Percentiles rank a stretch among this genome's conserved stretches.
These are phyloP conservation scores for Fusarium devonianum DNA, from an alignment of 2,329 filamentous ascomycete species.

Conservation along the genomic window DNA sequence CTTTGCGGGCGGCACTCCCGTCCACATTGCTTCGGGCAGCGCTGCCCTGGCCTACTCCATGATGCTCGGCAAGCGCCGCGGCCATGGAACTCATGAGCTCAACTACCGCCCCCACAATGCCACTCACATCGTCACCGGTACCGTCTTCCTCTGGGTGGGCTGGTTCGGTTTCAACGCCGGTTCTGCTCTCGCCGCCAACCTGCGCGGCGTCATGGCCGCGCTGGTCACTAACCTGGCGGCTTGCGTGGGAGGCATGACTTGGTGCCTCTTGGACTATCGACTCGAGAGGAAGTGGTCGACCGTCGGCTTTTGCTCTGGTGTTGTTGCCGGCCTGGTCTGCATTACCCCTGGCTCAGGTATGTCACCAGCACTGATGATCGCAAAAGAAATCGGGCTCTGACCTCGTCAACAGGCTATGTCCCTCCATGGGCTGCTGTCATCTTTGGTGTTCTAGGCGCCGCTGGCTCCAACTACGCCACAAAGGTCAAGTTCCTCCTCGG, in stretches of 20 bases:
- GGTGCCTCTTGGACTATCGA: conserved; percentile 88
- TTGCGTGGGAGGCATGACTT: conserved; percentile 84
- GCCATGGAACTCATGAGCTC: conserved; percentile 85
- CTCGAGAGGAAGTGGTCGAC: conserved; percentile 92
- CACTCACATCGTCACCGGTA: conserved; percentile 89
- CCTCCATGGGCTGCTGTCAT: conserved; percentile 84
- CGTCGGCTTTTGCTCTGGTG: conserved; percentile 90
- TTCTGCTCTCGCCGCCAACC: conserved; percentile 79
- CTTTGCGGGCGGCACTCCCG: conserved; percentile 89
- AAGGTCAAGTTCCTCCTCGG: conserved; percentile 86
- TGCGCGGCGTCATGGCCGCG: conserved; percentile 86
- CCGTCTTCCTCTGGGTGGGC: conserved; percentile 92
- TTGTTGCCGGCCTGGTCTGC: conserved; percentile 84
- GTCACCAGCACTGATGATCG: conserved; percentile 21
- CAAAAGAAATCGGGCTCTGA: conserved; percentile 22
- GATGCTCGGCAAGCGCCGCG: conserved; percentile 85
- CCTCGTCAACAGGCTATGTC: conserved; percentile 64
- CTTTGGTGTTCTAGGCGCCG: conserved; percentile 78
- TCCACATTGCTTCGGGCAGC: conserved; percentile 84
- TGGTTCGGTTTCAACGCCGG: conserved; percentile 97
- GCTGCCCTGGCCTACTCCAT: conserved; percentile 89
- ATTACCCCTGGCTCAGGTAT: conserved; percentile 85
- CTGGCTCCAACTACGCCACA: conserved; percentile 86
- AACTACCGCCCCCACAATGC: conserved; percentile 95
- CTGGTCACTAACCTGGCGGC: conserved; percentile 87